Conservation (phyloP, 2,329 filamentous ascomycete genomes). For the Neurospora sp. region DNA sequence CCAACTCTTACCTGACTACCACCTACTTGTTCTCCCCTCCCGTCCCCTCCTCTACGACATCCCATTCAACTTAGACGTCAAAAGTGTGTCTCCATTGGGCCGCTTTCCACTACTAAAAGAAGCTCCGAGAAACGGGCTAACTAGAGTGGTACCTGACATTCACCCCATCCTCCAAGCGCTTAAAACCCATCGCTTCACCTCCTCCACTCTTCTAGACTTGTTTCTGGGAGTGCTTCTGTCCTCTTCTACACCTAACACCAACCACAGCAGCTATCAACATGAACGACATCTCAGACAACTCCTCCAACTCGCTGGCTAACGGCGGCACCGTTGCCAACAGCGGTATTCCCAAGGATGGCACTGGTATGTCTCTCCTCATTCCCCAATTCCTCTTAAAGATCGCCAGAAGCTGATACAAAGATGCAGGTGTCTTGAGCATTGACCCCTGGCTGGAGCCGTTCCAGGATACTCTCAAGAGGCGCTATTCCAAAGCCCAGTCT, state of each 20-base stretch:
- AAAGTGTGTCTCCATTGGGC: not conserved
- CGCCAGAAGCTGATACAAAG: constrained; percentile 6
- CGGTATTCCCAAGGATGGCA: constrained; percentile 57
- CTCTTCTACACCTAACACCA: not conserved
- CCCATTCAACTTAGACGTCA: not conserved
- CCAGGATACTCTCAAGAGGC: constrained; percentile 61
- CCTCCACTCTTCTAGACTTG: not conserved
- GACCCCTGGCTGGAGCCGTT: constrained; percentile 89
- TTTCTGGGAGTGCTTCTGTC: not conserved
- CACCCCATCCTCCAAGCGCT: not conserved
- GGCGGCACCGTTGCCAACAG: constrained; percentile 29
- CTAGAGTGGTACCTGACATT: not conserved
- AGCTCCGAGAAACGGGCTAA: not conserved
- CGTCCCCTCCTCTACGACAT: not conserved
- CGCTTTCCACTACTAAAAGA: not conserved
- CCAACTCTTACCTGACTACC: not conserved
- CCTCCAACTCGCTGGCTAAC: constrained; percentile 33
- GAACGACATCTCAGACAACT: constrained; percentile 25
- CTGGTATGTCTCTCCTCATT: constrained; percentile 42
- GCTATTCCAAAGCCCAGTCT: constrained; percentile 68
- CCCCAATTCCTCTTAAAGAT: not conserved
- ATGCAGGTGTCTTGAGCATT: constrained; percentile 68
- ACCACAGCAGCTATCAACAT: constrained; percentile 10
- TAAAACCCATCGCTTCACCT: not conserved
- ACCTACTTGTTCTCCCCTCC: not conserved